phyloP scores from a whole-genome alignment of 805 yeast genomes.

The Saturnispora besseyi region DNA sequence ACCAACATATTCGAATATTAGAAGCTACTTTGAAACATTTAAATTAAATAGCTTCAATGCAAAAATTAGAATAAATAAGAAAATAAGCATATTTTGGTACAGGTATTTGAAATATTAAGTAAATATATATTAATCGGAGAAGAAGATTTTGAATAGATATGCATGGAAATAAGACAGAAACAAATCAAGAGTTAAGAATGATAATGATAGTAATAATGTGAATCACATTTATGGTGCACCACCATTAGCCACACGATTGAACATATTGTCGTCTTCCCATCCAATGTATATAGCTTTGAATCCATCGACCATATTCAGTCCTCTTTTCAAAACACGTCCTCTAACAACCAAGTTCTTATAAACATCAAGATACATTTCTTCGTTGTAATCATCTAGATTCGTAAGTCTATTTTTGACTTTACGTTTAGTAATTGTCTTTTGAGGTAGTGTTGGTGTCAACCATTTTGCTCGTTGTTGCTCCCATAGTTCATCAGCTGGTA shows the following conservation, averaged over 20 bases:
- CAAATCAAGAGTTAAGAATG: neutral
- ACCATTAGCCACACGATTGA: slow-evolving; percentile 28
- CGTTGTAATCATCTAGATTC: slow-evolving; percentile 20
- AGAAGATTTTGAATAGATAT: neutral
- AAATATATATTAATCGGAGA: neutral
- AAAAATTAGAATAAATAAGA: neutral
- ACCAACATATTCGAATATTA: slow-evolving; percentile 61
- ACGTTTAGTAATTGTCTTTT: neutral
- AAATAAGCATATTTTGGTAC: neutral
- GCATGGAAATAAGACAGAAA: neutral
- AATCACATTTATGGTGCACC: slow-evolving; percentile 8
- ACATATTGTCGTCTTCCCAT: slow-evolving; percentile 71
- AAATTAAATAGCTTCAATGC: slow-evolving; percentile 13
- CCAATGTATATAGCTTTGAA: slow-evolving; percentile 69
- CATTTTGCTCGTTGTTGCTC: slow-evolving; percentile 57
- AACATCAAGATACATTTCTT: slow-evolving; percentile 44
- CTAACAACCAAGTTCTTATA: slow-evolving; percentile 65
- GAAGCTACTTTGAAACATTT: slow-evolving; percentile 44
- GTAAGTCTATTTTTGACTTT: slow-evolving; percentile 22
- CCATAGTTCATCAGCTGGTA: slow-evolving; percentile 50
- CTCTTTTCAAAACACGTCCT: slow-evolving; percentile 55
- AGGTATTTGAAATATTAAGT: neutral
- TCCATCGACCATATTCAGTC: slow-evolving; percentile 68
- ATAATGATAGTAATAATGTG: no score
- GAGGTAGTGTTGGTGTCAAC: slow-evolving; percentile 35